These are phyloP conservation scores for Gamsiella multidivaricata DNA, from an alignment of 192 early-diverging fungal genomes.

Conservation along the genomic window DNA sequence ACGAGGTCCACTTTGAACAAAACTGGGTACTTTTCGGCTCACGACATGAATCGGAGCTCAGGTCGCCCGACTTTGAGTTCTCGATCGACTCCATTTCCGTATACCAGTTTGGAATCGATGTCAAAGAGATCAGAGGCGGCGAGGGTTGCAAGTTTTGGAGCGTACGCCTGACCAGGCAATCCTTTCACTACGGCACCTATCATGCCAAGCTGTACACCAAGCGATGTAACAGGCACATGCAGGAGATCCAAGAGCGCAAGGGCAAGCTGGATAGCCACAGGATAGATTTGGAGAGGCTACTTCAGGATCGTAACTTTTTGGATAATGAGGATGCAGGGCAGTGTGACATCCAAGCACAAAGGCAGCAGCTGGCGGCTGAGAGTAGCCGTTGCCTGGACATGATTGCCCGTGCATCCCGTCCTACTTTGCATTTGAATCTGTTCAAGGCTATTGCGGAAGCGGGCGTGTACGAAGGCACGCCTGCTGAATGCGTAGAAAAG, in stretches of 20 bases:
- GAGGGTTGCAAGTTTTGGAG: constrained; percentile 1
- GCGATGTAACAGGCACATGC: background rate
- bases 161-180: background rate
- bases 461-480: constrained; percentile 2
- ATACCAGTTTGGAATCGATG: background rate
- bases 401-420: background rate
- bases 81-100: background rate
- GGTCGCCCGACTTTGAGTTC: background rate
- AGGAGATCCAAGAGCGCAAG: background rate
- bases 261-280: background rate
- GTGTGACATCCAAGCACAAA: background rate
- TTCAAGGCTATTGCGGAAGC: constrained; percentile 13
- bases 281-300: background rate
- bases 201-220: constrained; percentile 12
- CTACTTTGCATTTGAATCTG: constrained; percentile 6
- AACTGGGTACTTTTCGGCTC: background rate
- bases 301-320: background rate
- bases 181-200: background rate
- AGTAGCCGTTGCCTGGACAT: background rate
- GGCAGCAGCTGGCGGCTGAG: background rate
- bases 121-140: background rate
- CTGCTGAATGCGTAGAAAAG: background rate
- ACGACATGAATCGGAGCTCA: constrained; percentile 1
- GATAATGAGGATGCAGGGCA: background rate
- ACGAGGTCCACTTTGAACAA: constrained; percentile 1